Conservation (phyloP, 2,329 filamentous ascomycete species). For the Ramichloridium luteum region DNA sequence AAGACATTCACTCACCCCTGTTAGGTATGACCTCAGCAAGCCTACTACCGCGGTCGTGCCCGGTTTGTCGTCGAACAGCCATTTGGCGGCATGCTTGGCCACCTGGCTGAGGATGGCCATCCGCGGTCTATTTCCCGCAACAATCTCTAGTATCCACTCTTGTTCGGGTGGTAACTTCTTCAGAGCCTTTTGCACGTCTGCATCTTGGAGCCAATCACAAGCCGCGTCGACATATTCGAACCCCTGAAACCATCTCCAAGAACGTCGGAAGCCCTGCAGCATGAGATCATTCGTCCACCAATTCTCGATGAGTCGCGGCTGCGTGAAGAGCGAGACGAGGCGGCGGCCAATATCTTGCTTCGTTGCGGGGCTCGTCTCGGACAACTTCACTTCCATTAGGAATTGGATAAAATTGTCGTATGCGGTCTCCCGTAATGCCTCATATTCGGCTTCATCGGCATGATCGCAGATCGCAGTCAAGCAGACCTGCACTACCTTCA, state of each 20-base stretch:
- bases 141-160: not conserved
- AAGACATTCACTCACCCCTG: no score
- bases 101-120: conserved; percentile 1
- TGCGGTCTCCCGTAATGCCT: not conserved
- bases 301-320: not conserved
- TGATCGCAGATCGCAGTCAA: conserved; percentile 1
- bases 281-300: conserved; percentile 1
- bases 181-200: not conserved
- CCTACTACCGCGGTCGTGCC: no score
- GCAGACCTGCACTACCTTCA: conserved; percentile 1
- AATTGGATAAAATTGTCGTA: not conserved
- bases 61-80: not conserved
- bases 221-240: not conserved
- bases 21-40: no score
- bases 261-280: not conserved
- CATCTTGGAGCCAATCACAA: conserved; percentile 1
- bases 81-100: not conserved
- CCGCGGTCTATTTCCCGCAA: not conserved
- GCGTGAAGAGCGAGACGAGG: not conserved
- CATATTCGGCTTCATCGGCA: not conserved
- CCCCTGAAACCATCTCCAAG: not conserved
- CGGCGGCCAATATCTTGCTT: conserved; percentile 2
- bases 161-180: not conserved
- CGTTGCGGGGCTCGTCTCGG: not conserved
- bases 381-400: not conserved